These are phyloP conservation scores for Yamadazyma atlantica DNA, from an alignment of 1,139 yeast species.

Conservation along the genomic window DNA sequence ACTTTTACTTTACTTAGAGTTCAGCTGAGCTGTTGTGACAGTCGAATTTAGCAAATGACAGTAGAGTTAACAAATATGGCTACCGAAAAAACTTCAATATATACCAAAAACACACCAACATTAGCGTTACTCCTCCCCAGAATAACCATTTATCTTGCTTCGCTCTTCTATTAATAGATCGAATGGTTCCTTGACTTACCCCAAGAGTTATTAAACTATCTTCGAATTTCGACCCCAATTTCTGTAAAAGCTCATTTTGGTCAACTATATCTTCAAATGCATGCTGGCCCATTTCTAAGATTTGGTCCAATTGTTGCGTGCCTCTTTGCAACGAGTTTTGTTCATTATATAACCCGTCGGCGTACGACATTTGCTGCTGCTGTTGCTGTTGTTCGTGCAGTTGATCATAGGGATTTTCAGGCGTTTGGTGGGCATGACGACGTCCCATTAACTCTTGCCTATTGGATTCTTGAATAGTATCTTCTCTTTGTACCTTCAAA, in stretches of 20 bases:
- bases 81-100: constrained; percentile 62
- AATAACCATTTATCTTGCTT: constrained; percentile 86
- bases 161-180: constrained; percentile 81
- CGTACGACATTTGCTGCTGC: constrained; percentile 39
- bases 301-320: constrained; percentile 81
- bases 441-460: constrained; percentile 65
- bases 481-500: constrained; percentile 67
- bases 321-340: constrained; percentile 66
- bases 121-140: constrained; percentile 67
- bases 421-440: constrained; percentile 33
- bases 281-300: constrained; percentile 83
- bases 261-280: constrained; percentile 86
- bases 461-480: constrained; percentile 49
- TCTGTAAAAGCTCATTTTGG: constrained; percentile 71
- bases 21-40: too few relatives aligned
- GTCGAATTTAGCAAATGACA: too few relatives aligned
- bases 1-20: too few relatives aligned
- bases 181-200: constrained; percentile 81
- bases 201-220: constrained; percentile 79
- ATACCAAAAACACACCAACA: constrained; percentile 68
- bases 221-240: constrained; percentile 64
- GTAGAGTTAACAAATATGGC: too few relatives aligned
- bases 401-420: constrained; percentile 64
- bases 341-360: constrained; percentile 71
- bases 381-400: constrained; percentile 8